These are phyloP conservation scores for Ophiosphaerella herpotricha DNA, from an alignment of 2,329 filamentous ascomycete genomes.

Conservation along the genomic window DNA sequence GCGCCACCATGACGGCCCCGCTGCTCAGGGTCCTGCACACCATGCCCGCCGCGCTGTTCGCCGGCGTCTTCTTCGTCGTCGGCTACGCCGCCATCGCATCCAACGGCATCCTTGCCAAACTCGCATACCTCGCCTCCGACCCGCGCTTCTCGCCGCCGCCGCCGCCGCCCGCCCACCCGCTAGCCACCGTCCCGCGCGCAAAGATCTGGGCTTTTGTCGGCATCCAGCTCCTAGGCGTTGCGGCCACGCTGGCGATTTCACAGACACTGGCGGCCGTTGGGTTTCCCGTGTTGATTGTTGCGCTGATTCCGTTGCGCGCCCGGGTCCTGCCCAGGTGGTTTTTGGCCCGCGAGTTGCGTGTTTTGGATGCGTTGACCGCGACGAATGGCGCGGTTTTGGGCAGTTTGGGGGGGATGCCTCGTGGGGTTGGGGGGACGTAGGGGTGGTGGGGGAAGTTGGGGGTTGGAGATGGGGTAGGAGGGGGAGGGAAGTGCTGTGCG, in stretches of 20 bases:
- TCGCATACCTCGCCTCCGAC: constrained; percentile 55
- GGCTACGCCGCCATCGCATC: constrained; percentile 53
- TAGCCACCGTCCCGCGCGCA: constrained; percentile 48
- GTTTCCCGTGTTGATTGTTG: constrained; percentile 61
- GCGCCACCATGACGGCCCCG: constrained; percentile 61
- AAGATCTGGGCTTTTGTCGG: constrained; percentile 56
- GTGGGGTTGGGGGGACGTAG: constrained; percentile 15
- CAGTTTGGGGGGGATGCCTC: constrained; percentile 55
- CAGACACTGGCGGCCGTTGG: constrained; percentile 63
- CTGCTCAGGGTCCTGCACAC: constrained; percentile 56
- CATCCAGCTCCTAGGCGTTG: constrained; percentile 56
- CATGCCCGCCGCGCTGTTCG: constrained; percentile 58
- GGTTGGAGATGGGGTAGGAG: too few species aligned
- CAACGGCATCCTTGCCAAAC: constrained; percentile 56
- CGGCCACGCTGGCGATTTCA: constrained; percentile 58
- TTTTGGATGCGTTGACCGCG: constrained; percentile 59
- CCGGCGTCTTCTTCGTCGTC: constrained; percentile 61
- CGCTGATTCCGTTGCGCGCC: constrained; percentile 60
- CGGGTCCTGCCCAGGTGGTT: constrained; percentile 57
- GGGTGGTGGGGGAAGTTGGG: too few species aligned
- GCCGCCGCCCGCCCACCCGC: constrained; percentile 45
- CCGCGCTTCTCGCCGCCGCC: constrained; percentile 49
- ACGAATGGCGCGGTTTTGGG: constrained; percentile 57
- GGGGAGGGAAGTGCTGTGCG: too few species aligned
- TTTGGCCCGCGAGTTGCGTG: constrained; percentile 50